Evolutionary conservation across 1,284 basidiomycete genomes (phyloP).

Genomic region (Singerocomus inundabilis): DNA sequence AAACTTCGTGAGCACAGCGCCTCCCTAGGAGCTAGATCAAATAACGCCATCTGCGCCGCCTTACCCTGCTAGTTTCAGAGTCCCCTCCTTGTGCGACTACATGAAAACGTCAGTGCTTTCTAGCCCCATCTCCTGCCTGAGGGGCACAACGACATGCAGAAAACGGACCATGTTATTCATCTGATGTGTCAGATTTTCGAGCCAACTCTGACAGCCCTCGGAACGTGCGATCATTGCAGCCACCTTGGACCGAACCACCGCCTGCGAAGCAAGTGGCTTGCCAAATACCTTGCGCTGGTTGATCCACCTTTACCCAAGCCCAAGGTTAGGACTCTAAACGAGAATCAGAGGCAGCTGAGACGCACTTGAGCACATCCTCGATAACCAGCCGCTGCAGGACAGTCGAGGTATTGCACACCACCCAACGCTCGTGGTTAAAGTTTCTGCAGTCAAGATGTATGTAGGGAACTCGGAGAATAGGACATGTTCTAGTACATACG

Average conservation of each 20-base stretch:
- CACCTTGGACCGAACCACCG: constrained; percentile 83
- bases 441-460: constrained; percentile 40
- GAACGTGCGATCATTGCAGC: constrained; percentile 82
- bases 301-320: constrained; percentile 54
- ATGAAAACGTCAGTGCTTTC: no score
- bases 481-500: constrained; percentile 31
- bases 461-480: neutral
- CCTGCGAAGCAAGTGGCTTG: constrained; percentile 78
- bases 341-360: constrained; percentile 1
- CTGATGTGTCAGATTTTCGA: constrained; percentile 64
- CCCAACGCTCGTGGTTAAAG: constrained; percentile 78
- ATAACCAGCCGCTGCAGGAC: constrained; percentile 51
- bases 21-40: neutral
- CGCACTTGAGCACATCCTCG: constrained; percentile 70
- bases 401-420: constrained; percentile 66
- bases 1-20: neutral
- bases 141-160: neutral
- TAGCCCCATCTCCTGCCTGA: neutral
- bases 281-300: constrained; percentile 83
- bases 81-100: constrained; percentile 48
- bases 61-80: constrained; percentile 25
- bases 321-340: neutral
- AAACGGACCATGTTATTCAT: constrained; percentile 23
- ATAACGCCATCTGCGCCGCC: neutral
- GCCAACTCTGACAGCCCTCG: constrained; percentile 65